A percentile compares a stretch with the other conserved stretches of the same genome.
phyloP scores from a whole-genome alignment of 2,329 filamentous ascomycete species.

The Monilinia fructicola region DNA sequence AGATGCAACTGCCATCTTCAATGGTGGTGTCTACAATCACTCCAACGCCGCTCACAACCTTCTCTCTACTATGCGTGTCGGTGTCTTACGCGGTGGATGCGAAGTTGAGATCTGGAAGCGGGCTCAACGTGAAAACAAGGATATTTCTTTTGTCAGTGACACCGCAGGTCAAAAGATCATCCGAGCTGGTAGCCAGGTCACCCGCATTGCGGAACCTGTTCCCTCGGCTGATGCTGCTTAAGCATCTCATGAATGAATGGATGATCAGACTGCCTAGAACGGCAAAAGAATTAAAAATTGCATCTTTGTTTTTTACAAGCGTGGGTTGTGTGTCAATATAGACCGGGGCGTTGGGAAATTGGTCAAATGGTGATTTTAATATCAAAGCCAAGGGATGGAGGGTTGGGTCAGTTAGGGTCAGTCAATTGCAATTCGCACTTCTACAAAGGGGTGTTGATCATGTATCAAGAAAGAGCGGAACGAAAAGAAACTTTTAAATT shows the following conservation, averaged over 20 bases:
- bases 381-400: slow-evolving; percentile 12
- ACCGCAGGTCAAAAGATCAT: slow-evolving; percentile 78
- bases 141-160: slow-evolving; percentile 77
- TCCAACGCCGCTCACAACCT: slow-evolving; percentile 89
- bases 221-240: slow-evolving; percentile 82
- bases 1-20: slow-evolving; percentile 88
- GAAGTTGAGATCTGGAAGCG: slow-evolving; percentile 95
- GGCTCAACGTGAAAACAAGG: slow-evolving; percentile 79
- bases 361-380: slow-evolving; percentile 19
- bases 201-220: slow-evolving; percentile 76
- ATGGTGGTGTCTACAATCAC: slow-evolving; percentile 86
- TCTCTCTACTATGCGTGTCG: slow-evolving; percentile 82
- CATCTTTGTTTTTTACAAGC: slow-evolving; percentile 27
- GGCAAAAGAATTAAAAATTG: slow-evolving; percentile 12
- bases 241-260: slow-evolving; percentile 24
- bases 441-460: background rate
- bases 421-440: slow-evolving; percentile 4
- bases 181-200: slow-evolving; percentile 81
- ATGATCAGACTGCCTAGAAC: slow-evolving; percentile 8
- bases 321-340: slow-evolving; percentile 25
- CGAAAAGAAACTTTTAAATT: background rate
- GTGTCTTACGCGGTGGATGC: slow-evolving; percentile 81
- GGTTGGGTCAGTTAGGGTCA: background rate
- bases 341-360: slow-evolving; percentile 27
- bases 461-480: slow-evolving; percentile 2